Base-by-base conservation (phyloP, 1,139 yeast genomes). In the Suhomyces coccinellae region DNA sequence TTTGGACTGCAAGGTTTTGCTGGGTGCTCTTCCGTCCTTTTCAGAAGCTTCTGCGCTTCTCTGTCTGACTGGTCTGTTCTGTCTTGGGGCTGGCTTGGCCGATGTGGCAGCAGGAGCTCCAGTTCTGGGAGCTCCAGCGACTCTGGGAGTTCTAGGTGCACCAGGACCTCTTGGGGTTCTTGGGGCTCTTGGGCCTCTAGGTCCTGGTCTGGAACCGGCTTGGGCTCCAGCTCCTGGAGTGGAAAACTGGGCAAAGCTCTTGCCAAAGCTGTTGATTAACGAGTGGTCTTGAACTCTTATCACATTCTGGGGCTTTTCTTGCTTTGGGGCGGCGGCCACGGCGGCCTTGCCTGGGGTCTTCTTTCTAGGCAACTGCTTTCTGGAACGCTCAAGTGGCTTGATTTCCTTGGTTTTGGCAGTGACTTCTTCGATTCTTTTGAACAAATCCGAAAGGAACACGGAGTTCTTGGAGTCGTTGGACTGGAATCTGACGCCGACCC, bases 401-500 rank as follows among this genome's bases (percentile, higher is more conserved):
- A 46, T 41, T 14, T 44, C 46, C 31, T 46, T 48, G 36, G 56
- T 47, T 40, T 55, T 60, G 45, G 59, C 46, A 26, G 67, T 63
- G 47, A 67, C 66, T 32, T 51, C 49, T 45, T 71, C 74, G 47
- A 71, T 67, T 53, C 73, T 57, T 46, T 63, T 64, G 59, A 71
- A 65, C 49, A 71, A 59, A 33, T 62, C 65, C 30, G 65, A 58
- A 51, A 70, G 62, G 14, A 49, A 49, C 12, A 40, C 42, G 13
- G 48, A 44, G 39, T 44, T 46, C 55, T 54, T 38, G 57, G 51
- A 33, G 31, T 47, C 41, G 34, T 52, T 46, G 30, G 58, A 52
- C 50, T 54, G 50, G 45, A 41, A 46, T 38, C 61, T 47, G 42
- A 49, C 39, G 29, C 52, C 44, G 13, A 38, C 33, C 41, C 40